These are phyloP conservation scores for Quercus ilex DNA, from an alignment of 306 rosid species.

Conservation along the genomic window DNA sequence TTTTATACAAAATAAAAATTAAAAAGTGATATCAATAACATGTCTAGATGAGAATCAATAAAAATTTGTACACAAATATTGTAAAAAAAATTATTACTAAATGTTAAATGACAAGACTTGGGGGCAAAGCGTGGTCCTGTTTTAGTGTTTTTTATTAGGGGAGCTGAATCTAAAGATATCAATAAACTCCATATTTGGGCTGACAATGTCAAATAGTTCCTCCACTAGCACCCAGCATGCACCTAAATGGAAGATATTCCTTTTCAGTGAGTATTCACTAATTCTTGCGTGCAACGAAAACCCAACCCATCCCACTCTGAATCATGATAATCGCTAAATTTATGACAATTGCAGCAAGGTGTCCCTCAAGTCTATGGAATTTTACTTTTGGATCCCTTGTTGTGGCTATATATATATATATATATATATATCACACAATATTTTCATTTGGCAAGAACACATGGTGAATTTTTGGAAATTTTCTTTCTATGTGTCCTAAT, in stretches of 20 bases:
- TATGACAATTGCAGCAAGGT: slow-evolving; percentile 41
- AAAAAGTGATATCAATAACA: too few relatives aligned
- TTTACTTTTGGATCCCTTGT: not conserved
- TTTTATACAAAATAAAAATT: too few relatives aligned
- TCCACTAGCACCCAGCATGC: slow-evolving; percentile 47
- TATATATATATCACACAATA: not conserved
- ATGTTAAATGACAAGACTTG: not conserved
- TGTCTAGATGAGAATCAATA: too few relatives aligned
- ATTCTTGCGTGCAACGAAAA: slow-evolving; percentile 35
- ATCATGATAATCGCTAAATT: slow-evolving; percentile 38
- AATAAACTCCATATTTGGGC: slow-evolving; percentile 44
- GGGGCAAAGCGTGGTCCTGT: not conserved
- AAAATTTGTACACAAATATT: too few relatives aligned
- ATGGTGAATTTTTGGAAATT: too few relatives aligned
- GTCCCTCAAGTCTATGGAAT: slow-evolving; percentile 31
- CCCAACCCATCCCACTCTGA: slow-evolving; percentile 36
- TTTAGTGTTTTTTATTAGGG: not conserved
- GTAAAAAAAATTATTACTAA: too few relatives aligned
- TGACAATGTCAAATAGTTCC: slow-evolving; percentile 53
- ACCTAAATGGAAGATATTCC: slow-evolving; percentile 49
- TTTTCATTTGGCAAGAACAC: too few relatives aligned
- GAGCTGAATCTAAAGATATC: slow-evolving; percentile 19
- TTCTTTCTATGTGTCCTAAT: too few relatives aligned
- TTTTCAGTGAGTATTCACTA: slow-evolving; percentile 31
- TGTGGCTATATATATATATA: not conserved